Conservation (phyloP, 352 stramenopile genomes). For the Saprolegnia parasitica region DNA sequence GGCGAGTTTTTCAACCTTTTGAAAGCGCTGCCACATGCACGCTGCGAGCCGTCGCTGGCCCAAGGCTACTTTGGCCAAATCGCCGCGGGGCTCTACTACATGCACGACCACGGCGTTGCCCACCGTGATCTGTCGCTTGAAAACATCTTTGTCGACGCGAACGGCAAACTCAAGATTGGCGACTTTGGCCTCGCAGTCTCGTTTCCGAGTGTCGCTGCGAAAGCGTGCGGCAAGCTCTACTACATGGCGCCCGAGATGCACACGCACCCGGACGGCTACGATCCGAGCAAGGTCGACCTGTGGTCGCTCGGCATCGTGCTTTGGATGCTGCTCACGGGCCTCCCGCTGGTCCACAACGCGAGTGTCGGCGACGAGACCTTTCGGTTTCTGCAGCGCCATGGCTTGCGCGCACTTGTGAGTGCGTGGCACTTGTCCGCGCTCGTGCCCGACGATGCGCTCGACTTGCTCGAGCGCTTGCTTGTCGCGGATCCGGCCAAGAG, state of each 20-base stretch:
- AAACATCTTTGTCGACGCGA: conserved; percentile 46
- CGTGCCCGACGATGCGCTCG: background rate
- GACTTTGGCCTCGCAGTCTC: conserved; percentile 48
- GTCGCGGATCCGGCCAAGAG: conserved; percentile 7
- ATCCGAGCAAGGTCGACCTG: conserved; percentile 40
- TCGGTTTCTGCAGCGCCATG: conserved; percentile 5
- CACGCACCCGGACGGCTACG: conserved; percentile 34
- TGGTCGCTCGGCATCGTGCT: conserved; percentile 50
- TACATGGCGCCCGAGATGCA: conserved; percentile 52
- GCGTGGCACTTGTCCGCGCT: conserved; percentile 8
- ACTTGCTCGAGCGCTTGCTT: conserved; percentile 1
- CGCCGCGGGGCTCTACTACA: conserved; percentile 23
- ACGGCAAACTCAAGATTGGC: conserved; percentile 45
- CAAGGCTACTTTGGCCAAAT: conserved; percentile 19
- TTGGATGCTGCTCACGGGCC: conserved; percentile 31
- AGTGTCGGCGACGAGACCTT: background rate
- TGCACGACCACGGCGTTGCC: conserved; percentile 33
- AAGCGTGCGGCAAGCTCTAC: conserved; percentile 17
- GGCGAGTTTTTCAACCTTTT: conserved; percentile 23
- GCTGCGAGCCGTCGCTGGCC: background rate
- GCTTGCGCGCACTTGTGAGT: background rate
- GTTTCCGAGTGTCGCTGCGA: background rate
- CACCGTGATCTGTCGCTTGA: conserved; percentile 64
- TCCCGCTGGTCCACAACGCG: conserved; percentile 10
- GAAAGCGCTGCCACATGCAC: background rate